Base-by-base conservation (phyloP, 768 basidiomycete species). In the Fomitopsis pulvina region DNA sequence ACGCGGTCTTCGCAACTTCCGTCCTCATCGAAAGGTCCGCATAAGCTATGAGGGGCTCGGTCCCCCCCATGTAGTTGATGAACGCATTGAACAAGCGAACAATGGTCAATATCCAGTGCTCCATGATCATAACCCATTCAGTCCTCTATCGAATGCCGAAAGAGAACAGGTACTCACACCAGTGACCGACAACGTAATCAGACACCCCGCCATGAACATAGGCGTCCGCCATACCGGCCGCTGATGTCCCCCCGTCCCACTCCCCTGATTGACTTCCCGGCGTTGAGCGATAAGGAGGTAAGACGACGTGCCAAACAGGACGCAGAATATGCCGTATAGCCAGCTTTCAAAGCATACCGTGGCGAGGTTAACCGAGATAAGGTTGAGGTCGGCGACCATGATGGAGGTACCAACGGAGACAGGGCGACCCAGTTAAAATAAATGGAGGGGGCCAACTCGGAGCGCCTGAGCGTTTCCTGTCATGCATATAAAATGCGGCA, bases 31-130 rank as follows among this genome's bases (percentile, higher is more conserved):
- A 44, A 9, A 44, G 43, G 43, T 44, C 43, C n/a, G 25, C 43
- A 28, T 22, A 28, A 5, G 43, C 43, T 10, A 44, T 44, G 22
- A 44, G 5, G 4, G 43, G 43, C 43, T 44, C 43, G 10, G 43
- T 44, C 25, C 43, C 43, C 11, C 43, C 43, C 43, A 25, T 3
- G 16, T 27, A 44, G 27, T 44, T 29, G 43, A 44, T 18, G 26
- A 44, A 44, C 4, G 43, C 43, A 14, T 44, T 27, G 20, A 44
- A 44, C 5, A 44, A 4, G 43, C 43, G 43, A 6, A 44, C 9
- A 27, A 44, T 25, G 22, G 43, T 44, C 25, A 44, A 27, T 27
- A 44, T 44, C 43, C 43, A 44, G 27, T 44, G 43, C 43, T 44
- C 10, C 4, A 25, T 11, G 20, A 27, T 14, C 4, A 9, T 9